A percentile compares a stretch with the other conserved stretches of the same genome.
phyloP scores from a whole-genome alignment of 2,329 filamentous ascomycete species.

The Lasiodiplodia citricola region DNA sequence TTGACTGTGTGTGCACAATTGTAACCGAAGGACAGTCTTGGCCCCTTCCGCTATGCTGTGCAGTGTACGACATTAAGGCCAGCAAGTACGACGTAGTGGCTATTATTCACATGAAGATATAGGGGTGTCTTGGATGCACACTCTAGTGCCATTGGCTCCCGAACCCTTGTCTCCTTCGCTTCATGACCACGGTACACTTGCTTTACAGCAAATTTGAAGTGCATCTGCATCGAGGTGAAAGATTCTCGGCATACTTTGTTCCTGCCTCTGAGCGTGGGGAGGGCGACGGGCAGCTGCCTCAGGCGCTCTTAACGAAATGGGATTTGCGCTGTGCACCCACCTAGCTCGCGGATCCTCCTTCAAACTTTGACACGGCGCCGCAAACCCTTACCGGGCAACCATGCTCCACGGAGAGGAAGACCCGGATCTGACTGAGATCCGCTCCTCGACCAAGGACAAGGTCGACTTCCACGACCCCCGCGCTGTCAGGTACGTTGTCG shows the following conservation, averaged over 20 bases:
- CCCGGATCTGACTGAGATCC: slow-evolving; percentile 23
- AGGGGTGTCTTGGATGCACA: background rate
- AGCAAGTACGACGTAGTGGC: background rate
- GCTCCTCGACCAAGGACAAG: slow-evolving; percentile 54
- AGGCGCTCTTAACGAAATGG: slow-evolving; percentile 14
- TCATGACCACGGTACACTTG: too few relatives aligned
- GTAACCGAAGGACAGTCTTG: background rate
- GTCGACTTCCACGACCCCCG: slow-evolving; percentile 82
- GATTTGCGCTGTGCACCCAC: slow-evolving; percentile 23
- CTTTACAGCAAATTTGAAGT: too few relatives aligned
- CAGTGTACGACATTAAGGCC: background rate
- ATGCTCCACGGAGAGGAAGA: slow-evolving; percentile 21
- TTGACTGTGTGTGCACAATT: too few relatives aligned
- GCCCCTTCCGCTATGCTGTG: background rate
- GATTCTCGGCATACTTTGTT: background rate
- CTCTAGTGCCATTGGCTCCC: too few relatives aligned
- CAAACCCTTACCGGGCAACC: slow-evolving; percentile 14
- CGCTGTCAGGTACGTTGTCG: slow-evolving; percentile 67
- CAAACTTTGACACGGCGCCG: slow-evolving; percentile 23
- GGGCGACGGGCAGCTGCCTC: background rate
- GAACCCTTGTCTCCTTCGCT: too few relatives aligned
- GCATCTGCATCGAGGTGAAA: background rate
- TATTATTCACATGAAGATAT: background rate
- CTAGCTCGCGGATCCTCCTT: slow-evolving; percentile 24
- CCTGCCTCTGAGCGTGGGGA: background rate